Percentiles rank a stretch among this genome's conserved stretches.
phyloP scores from a whole-genome alignment of 1,284 basidiomycete species.

The Phellopilus nigrolimitatus region DNA sequence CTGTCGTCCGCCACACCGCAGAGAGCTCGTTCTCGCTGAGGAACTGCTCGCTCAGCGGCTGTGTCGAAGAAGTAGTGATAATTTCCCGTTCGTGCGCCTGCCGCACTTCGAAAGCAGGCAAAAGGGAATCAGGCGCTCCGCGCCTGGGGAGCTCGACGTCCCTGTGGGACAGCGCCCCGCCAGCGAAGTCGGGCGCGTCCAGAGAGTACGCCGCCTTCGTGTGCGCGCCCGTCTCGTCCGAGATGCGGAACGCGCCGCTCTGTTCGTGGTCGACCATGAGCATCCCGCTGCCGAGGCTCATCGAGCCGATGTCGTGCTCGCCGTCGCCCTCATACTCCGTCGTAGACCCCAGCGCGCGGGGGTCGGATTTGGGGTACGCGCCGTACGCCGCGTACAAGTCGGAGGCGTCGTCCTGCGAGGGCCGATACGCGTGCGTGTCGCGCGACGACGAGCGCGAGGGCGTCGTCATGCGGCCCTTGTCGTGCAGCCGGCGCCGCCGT shows the following conservation, averaged over 20 bases:
- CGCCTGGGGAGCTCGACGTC: background rate
- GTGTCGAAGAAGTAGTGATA: no score
- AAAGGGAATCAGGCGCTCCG: no score
- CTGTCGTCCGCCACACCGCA: no score
- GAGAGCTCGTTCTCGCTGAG: no score
- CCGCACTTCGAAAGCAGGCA: no score
- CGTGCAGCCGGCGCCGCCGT: background rate
- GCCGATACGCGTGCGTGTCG: background rate
- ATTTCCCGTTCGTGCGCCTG: no score
- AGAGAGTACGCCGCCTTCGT: background rate
- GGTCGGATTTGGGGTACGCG: background rate
- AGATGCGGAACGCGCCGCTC: background rate
- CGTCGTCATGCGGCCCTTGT: conserved; percentile 6
- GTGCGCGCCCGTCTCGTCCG: background rate
- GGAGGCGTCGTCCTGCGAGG: background rate
- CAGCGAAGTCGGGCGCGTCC: background rate
- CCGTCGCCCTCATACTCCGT: background rate
- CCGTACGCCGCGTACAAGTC: background rate
- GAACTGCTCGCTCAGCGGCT: no score
- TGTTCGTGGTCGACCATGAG: background rate
- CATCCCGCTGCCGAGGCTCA: background rate
- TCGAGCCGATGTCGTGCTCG: background rate
- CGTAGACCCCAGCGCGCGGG: no score
- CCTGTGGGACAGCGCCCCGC: background rate
- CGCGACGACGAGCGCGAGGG: conserved; percentile 10